These are phyloP conservation scores for Trypanosoma brucei DNA, from an alignment of 208 protist genomes.

Conservation along the genomic window DNA sequence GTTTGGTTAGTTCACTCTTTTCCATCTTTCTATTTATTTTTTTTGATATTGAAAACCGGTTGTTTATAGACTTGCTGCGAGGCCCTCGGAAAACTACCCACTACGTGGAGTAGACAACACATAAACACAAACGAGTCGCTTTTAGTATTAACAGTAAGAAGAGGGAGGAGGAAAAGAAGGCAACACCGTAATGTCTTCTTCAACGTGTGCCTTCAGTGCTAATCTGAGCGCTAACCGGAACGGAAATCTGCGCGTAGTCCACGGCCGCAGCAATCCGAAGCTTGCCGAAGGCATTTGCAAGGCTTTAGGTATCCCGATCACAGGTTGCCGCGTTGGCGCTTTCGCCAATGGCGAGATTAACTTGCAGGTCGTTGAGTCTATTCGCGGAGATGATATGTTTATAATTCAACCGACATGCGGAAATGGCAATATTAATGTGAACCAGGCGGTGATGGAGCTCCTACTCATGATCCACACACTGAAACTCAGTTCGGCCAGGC, in stretches of 20 bases:
- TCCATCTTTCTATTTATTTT: too few relatives aligned
- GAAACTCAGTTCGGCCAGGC: conserved; percentile 81
- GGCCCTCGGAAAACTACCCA: too few relatives aligned
- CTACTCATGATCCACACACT: conserved; percentile 93
- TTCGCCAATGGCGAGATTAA: conserved; percentile 89
- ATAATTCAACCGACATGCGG: conserved; percentile 94
- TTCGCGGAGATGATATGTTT: conserved; percentile 93
- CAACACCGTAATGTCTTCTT: not conserved
- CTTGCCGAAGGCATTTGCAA: conserved; percentile 77
- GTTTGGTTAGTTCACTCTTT: too few relatives aligned
- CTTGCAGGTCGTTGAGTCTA: conserved; percentile 82
- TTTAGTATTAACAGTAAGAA: conserved; percentile 5
- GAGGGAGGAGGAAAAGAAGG: conserved; percentile 11
- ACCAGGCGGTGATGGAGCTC: conserved; percentile 95
- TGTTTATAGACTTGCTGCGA: too few relatives aligned
- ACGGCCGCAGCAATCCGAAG: conserved; percentile 85
- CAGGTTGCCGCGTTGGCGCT: conserved; percentile 56
- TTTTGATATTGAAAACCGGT: too few relatives aligned
- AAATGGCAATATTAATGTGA: conserved; percentile 77
- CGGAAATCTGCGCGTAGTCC: conserved; percentile 74
- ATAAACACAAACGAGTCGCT: too few relatives aligned
- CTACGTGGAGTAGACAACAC: too few relatives aligned
- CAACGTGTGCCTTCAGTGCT: not conserved
- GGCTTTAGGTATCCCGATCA: conserved; percentile 68
- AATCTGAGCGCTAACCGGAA: conserved; percentile 37